Conservation (phyloP, 345 rosid species). For the Clausena lansium region DNA sequence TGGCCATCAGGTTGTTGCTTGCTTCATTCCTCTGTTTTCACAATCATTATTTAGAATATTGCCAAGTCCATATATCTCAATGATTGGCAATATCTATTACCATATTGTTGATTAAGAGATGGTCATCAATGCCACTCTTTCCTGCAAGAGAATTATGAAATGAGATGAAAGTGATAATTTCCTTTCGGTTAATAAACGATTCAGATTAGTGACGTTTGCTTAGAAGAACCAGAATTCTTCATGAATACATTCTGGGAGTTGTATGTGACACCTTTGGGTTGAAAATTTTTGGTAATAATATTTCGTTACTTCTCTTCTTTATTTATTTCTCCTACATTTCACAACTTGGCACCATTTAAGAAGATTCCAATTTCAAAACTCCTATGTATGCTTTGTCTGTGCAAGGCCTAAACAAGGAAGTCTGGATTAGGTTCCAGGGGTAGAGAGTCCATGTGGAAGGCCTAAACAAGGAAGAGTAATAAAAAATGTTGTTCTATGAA, state of each 20-base stretch:
- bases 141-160: constrained; percentile 23
- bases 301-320: background rate
- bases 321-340: background rate
- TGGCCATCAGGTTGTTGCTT: constrained; percentile 28
- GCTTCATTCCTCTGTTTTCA: constrained; percentile 34
- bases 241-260: background rate
- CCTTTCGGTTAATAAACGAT: background rate
- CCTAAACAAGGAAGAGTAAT: background rate
- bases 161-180: background rate
- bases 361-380: background rate
- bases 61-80: background rate
- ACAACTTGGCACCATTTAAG: background rate
- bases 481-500: background rate
- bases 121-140: constrained; percentile 16
- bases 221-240: background rate
- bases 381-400: too few species aligned
- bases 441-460: too few species aligned
- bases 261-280: background rate
- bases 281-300: background rate
- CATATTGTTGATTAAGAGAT: constrained; percentile 5
- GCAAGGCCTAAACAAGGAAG: too few species aligned
- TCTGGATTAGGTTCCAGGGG: too few species aligned
- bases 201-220: background rate
- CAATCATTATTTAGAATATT: constrained; percentile 11
- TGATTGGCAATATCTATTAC: constrained; percentile 20